Evolutionary conservation across 179 eudicot genomes (phyloP).

Genomic region (Gypsophila paniculata): DNA sequence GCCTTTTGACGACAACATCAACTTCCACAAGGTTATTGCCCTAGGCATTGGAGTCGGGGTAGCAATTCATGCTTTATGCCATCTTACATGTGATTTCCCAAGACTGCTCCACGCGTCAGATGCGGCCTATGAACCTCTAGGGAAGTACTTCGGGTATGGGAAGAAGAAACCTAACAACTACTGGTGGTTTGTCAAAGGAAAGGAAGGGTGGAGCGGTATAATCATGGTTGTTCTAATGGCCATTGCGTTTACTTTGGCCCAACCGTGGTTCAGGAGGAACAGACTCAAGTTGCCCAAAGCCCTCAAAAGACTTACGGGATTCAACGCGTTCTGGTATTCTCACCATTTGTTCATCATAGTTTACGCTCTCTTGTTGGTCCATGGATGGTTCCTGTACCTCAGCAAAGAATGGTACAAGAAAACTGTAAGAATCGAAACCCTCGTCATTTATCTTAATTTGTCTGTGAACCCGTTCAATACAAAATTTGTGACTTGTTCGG

Average conservation of each 20-base stretch:
- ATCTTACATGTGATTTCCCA: slow-evolving; percentile 52
- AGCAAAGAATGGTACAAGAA: slow-evolving; percentile 31
- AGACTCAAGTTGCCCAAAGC: slow-evolving; percentile 34
- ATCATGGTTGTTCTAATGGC: slow-evolving; percentile 41
- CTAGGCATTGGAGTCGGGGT: slow-evolving; percentile 46
- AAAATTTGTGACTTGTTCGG: not conserved
- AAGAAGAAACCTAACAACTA: slow-evolving; percentile 32
- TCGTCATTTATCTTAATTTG: not conserved
- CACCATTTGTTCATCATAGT: slow-evolving; percentile 50
- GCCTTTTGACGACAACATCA: slow-evolving; percentile 61
- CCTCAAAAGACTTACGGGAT: slow-evolving; percentile 47
- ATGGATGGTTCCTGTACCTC: slow-evolving; percentile 41
- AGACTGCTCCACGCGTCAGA: slow-evolving; percentile 46
- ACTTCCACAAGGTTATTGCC: slow-evolving; percentile 57
- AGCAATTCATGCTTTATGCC: slow-evolving; percentile 38
- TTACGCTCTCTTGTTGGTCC: slow-evolving; percentile 36
- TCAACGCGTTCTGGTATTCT: slow-evolving; percentile 53
- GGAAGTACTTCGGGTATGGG: slow-evolving; percentile 34
- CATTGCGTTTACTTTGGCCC: slow-evolving; percentile 42
- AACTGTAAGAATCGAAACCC: slow-evolving; percentile 27
- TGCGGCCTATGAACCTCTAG: slow-evolving; percentile 36
- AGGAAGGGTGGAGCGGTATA: slow-evolving; percentile 45
- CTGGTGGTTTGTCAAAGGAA: slow-evolving; percentile 61
- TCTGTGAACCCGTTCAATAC: not conserved
- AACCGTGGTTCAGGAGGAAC: slow-evolving; percentile 49